A percentile compares a stretch with the other conserved stretches of the same genome.
phyloP scores from a whole-genome alignment of 495 filamentous ascomycete species.

The Xylaria intraflava region DNA sequence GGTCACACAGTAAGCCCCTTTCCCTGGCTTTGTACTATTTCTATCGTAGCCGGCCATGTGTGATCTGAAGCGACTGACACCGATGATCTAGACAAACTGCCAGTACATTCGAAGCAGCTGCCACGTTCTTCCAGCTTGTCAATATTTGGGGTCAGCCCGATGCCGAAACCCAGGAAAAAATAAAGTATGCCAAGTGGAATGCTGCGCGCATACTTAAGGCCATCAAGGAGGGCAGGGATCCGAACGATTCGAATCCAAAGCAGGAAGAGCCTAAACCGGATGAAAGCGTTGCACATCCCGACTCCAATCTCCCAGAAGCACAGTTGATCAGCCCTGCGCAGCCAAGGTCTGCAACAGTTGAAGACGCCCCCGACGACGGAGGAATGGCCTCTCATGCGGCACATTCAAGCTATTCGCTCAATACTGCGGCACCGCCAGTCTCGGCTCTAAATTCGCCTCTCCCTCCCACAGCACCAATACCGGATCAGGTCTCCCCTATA shows the following conservation, averaged over 20 bases:
- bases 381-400: conserved; percentile 22
- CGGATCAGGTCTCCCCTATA: conserved; percentile 33
- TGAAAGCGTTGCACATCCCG: conserved; percentile 46
- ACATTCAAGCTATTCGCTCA: conserved; percentile 31
- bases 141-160: conserved; percentile 76
- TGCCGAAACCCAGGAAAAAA: conserved; percentile 72
- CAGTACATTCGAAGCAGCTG: conserved; percentile 86
- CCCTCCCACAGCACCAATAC: conserved; percentile 22
- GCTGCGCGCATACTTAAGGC: conserved; percentile 85
- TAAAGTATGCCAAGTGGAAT: conserved; percentile 95
- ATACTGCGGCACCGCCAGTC: conserved; percentile 29
- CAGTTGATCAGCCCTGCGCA: conserved; percentile 41
- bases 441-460: conserved; percentile 38
- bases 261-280: conserved; percentile 22
- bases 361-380: conserved; percentile 46
- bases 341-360: conserved; percentile 53
- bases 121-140: conserved; percentile 81
- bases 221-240: conserved; percentile 83
- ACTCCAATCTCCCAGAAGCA: conserved; percentile 58
- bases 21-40: background rate
- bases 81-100: conserved; percentile 65
- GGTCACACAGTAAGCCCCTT: conserved; percentile 57
- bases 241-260: conserved; percentile 81
- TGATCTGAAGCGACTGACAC: conserved; percentile 9
- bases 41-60: background rate